A percentile compares a stretch with the other conserved stretches of the same genome.
These are phyloP conservation scores for Paramecium bursaria DNA, from an alignment of 73 alveolate genomes.

Conservation along the genomic window DNA sequence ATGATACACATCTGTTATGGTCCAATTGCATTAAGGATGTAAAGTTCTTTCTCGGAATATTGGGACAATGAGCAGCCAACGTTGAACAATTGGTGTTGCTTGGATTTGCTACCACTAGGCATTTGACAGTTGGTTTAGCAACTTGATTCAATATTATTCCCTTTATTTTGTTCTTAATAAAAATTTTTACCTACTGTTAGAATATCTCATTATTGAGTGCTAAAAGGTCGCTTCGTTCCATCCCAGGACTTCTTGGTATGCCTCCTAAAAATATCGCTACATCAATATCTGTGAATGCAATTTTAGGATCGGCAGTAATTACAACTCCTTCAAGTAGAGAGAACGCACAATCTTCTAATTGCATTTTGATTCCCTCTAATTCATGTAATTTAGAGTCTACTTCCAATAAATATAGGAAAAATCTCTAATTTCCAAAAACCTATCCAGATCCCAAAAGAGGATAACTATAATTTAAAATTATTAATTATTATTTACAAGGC, in stretches of 20 bases:
- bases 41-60: constrained; percentile 83
- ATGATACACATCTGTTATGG: constrained; percentile 81
- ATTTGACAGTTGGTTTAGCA: constrained; percentile 84
- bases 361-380: constrained; percentile 72
- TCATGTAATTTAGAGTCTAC: constrained; percentile 41
- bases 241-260: constrained; percentile 88
- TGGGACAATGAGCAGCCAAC: constrained; percentile 77
- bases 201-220: constrained; percentile 83
- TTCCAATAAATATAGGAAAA: constrained; percentile 54
- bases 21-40: constrained; percentile 84
- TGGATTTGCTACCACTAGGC: constrained; percentile 93
- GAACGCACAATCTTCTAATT: constrained; percentile 79
- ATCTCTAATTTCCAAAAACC: constrained; percentile 59
- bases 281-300: constrained; percentile 89
- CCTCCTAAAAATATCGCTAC: constrained; percentile 90
- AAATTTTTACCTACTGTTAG: constrained; percentile 80
- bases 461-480: constrained; percentile 8
- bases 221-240: constrained; percentile 92
- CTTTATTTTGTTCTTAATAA: constrained; percentile 74
- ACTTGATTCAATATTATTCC: constrained; percentile 84
- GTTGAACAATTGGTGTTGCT: constrained; percentile 90
- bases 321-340: constrained; percentile 58
- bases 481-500: constrained; percentile 62
- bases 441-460: constrained; percentile 66
- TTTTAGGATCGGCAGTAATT: constrained; percentile 79